Evolutionary conservation across 2,329 filamentous ascomycete species (phyloP).

Genomic region (Phialocephala sp.): DNA sequence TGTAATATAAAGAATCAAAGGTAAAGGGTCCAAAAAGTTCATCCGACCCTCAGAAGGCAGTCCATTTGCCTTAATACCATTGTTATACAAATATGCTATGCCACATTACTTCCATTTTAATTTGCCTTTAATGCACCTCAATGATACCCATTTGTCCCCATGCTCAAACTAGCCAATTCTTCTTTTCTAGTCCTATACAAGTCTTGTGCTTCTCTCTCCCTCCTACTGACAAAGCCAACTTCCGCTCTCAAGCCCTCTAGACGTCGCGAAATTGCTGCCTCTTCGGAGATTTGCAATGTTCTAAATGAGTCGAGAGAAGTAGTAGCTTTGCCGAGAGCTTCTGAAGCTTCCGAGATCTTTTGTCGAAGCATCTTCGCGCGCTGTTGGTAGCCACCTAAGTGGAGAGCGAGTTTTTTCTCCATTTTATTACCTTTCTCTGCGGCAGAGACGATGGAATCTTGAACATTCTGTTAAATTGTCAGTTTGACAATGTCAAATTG

Average conservation of each 20-base stretch:
- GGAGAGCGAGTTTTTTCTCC: slow-evolving; percentile 89
- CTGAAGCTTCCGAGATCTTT: slow-evolving; percentile 78
- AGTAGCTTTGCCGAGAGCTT: slow-evolving; percentile 74
- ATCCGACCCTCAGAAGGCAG: not conserved
- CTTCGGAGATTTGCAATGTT: slow-evolving; percentile 79
- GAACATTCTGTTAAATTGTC: slow-evolving; percentile 59
- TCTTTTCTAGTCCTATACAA: slow-evolving; percentile 77
- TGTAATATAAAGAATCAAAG: too few relatives aligned
- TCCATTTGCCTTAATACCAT: not conserved
- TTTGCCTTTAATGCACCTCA: slow-evolving; percentile 11
- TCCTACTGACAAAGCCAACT: slow-evolving; percentile 76
- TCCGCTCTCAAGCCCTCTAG: slow-evolving; percentile 81
- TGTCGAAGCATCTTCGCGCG: slow-evolving; percentile 79
- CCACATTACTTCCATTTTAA: slow-evolving; percentile 4
- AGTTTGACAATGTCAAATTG: slow-evolving; percentile 17
- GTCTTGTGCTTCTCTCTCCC: slow-evolving; percentile 92
- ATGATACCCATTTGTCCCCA: slow-evolving; percentile 39
- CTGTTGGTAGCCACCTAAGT: slow-evolving; percentile 89
- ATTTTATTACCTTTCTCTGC: slow-evolving; percentile 85
- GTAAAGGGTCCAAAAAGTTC: too few relatives aligned
- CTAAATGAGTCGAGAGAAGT: slow-evolving; percentile 76
- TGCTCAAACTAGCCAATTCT: slow-evolving; percentile 70
- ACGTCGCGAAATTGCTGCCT: slow-evolving; percentile 73
- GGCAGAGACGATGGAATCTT: slow-evolving; percentile 73
- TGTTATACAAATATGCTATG: slow-evolving; percentile 21